Evolutionary conservation across 2,329 filamentous ascomycete species (phyloP), one percentile per base, ranked within the genome.

Genomic region (Colletotrichum viniferum): DNA sequence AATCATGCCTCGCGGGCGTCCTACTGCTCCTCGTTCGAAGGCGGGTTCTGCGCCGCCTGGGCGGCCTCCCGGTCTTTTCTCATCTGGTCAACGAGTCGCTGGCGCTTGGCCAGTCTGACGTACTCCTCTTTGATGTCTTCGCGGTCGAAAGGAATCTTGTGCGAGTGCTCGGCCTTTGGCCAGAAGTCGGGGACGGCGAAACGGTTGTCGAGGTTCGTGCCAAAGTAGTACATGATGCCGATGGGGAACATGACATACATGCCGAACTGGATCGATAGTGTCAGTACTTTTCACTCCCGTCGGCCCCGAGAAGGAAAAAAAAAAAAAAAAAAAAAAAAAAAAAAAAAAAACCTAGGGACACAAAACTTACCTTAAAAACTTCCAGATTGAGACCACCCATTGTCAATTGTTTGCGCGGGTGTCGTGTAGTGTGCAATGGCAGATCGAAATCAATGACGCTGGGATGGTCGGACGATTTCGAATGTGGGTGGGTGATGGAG

Each of bases 191-290:
- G 93, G 2, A 98, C 95, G 63, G 91, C 87, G 88, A 99, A 99
- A 78, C 95, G 94, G 79, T 94, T 91, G 86, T 99, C 97, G 83
- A 99, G 95, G 85, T 99, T 99, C 72, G 96, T 98, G 83, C 97
- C 97, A 85, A 98, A 99, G 89, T 99, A 99, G 90, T 97, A 98
- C 97, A 99, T 99, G 89, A 97, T 96, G 80, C 95, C 96, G 81
- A 99, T 98, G 21, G 97, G 97, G 87, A 99, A 99, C 90, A 98
- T 94, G 88, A 99, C 93, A 88, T 99, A 99, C 91, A 97, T 95
- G 88, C 96, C 96, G 85, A 99, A 99, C 96, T 98, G 77, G 26
- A 21, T 32, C 32, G 28, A 63, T 14, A 8, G 36, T 21, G 30
- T 70, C 4, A 32, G 18, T 3, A 10, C 48, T 21, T 21, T 13